These are phyloP conservation scores for Bolboschoenoplectus hybrid DNA, from an alignment of 202 grass and related monocot species.

Conservation along the genomic window DNA sequence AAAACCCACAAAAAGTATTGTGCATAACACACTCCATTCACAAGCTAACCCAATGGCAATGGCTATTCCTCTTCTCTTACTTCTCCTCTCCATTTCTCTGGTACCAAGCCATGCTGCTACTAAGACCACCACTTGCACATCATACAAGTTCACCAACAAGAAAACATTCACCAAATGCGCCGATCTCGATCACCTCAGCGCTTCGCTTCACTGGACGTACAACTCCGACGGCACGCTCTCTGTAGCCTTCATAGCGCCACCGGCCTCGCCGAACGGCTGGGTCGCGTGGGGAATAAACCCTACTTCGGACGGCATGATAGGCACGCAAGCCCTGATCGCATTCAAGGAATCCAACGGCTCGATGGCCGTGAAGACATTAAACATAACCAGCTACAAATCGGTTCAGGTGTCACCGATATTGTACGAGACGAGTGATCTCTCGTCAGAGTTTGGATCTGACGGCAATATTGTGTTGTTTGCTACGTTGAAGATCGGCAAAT, in stretches of 20 bases:
- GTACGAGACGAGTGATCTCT: slow-evolving; percentile 49
- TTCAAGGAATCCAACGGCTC: slow-evolving; percentile 33
- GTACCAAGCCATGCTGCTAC: slow-evolving; percentile 27
- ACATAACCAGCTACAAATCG: slow-evolving; percentile 48
- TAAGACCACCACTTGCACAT: slow-evolving; percentile 37
- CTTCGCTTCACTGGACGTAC: slow-evolving; percentile 76
- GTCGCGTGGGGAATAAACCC: slow-evolving; percentile 85
- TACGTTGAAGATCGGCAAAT: slow-evolving; percentile 53
- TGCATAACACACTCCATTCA: slow-evolving; percentile 3
- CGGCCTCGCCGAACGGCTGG: slow-evolving; percentile 49
- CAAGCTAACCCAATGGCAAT: slow-evolving; percentile 5
- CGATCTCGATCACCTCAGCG: slow-evolving; percentile 47
- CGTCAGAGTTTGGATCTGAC: slow-evolving; percentile 54
- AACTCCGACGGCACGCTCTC: slow-evolving; percentile 44
- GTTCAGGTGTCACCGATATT: slow-evolving; percentile 45
- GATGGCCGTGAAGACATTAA: slow-evolving; percentile 64
- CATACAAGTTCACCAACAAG: slow-evolving; percentile 53
- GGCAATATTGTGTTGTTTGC: slow-evolving; percentile 60
- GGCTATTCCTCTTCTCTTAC: slow-evolving; percentile 42
- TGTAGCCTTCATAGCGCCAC: slow-evolving; percentile 64
- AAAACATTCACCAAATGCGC: slow-evolving; percentile 57
- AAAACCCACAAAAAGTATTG: slow-evolving; percentile 7
- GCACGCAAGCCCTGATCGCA: slow-evolving; percentile 69
- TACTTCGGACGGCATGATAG: slow-evolving; percentile 53
- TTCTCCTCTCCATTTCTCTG: slow-evolving; percentile 39